A percentile compares a stretch with the other conserved stretches of the same genome.
Evolutionary conservation across 306 rosid species (phyloP).

Genomic region (Fragaria vesca): DNA sequence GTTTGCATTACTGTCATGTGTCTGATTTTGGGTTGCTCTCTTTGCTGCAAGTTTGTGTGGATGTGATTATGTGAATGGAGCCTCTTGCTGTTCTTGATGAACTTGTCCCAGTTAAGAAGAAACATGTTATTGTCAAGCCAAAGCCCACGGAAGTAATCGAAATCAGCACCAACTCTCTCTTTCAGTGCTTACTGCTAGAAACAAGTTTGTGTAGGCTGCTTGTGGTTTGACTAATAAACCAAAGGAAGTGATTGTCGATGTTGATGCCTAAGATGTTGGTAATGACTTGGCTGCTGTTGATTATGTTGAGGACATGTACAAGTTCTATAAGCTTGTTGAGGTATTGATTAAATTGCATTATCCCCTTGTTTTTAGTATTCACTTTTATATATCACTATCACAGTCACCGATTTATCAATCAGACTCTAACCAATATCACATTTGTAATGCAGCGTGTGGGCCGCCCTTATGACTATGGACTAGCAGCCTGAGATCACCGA

Average conservation of each 20-base stretch:
- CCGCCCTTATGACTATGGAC: slow-evolving; percentile 55
- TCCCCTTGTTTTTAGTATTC: background rate
- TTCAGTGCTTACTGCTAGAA: slow-evolving; percentile 73
- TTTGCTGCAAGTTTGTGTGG: slow-evolving; percentile 36
- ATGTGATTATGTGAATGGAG: slow-evolving; percentile 34
- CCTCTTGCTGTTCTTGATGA: slow-evolving; percentile 35
- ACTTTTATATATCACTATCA: background rate
- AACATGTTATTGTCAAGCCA: slow-evolving; percentile 35
- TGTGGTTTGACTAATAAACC: slow-evolving; percentile 67
- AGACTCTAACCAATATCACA: background rate
- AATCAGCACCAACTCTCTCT: slow-evolving; percentile 50
- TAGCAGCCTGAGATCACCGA: slow-evolving; percentile 68
- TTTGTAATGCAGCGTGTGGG: slow-evolving; percentile 44
- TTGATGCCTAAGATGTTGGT: slow-evolving; percentile 12
- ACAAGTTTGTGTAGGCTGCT: slow-evolving; percentile 58
- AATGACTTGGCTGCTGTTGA: slow-evolving; percentile 58
- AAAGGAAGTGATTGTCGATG: slow-evolving; percentile 49
- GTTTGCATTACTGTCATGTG: background rate
- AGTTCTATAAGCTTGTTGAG: slow-evolving; percentile 68
- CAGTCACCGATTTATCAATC: background rate
- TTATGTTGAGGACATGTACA: slow-evolving; percentile 77
- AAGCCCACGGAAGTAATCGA: slow-evolving; percentile 42
- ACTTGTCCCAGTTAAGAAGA: slow-evolving; percentile 42
- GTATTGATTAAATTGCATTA: slow-evolving; percentile 26
- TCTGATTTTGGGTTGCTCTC: slow-evolving; percentile 6